phyloP scores from a whole-genome alignment of 306 rosid genomes.

The Prunus dulcis region DNA sequence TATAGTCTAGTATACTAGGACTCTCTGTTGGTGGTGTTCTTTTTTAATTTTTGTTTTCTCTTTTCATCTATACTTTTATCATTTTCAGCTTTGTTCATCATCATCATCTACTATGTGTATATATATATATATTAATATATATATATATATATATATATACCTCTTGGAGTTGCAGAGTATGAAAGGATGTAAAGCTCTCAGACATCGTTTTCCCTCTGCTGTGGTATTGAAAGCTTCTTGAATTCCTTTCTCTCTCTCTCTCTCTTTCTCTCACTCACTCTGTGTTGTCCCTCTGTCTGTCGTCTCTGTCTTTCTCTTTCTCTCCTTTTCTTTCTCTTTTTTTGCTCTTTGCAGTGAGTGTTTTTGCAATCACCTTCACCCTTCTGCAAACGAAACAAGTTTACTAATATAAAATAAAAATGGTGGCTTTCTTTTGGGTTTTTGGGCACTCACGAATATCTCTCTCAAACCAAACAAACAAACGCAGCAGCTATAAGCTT shows the following conservation, averaged over 20 bases:
- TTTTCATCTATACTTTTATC: constrained; percentile 32
- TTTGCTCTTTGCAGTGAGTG: constrained; percentile 39
- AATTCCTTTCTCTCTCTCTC: constrained; percentile 20
- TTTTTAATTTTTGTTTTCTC: constrained; percentile 12
- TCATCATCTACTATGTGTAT: constrained; percentile 1
- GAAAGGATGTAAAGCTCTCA: constrained; percentile 68
- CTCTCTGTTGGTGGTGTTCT: constrained; percentile 25
- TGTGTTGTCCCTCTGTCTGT: constrained; percentile 55
- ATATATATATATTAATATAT: background rate
- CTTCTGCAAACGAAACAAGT: constrained; percentile 47
- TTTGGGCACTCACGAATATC: constrained; percentile 34
- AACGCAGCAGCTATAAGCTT: background rate
- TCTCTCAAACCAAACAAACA: constrained; percentile 41
- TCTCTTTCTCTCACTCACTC: constrained; percentile 27
- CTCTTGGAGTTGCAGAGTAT: constrained; percentile 60
- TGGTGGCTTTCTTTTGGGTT: constrained; percentile 38
- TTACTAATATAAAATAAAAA: constrained; percentile 33
- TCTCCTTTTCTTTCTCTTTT: constrained; percentile 55
- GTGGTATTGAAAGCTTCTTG: constrained; percentile 65
- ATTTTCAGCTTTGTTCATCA: constrained; percentile 51
- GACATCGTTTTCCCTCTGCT: constrained; percentile 75
- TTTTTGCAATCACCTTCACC: constrained; percentile 37
- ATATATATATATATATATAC: constrained; percentile 35
- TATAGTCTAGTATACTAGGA: background rate
- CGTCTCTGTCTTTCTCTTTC: constrained; percentile 65